Evolutionary conservation across 78 protist species (phyloP).

Genomic region (slime mould (Dictyostelium discoideum)): dicty_2.7 NC_007090.3:1263501-1264000

Average conservation of each 20-base stretch:
- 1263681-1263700: background rate
- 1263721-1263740: background rate
- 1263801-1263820: slow-evolving; percentile 46
- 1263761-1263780: background rate
- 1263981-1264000: background rate
- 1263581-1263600: background rate
- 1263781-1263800: background rate
- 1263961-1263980: slow-evolving; percentile 16
- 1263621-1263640: background rate
- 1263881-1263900: slow-evolving; percentile 19
- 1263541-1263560: background rate
- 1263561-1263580: background rate
- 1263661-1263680: background rate
- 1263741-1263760: background rate
- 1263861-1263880: slow-evolving; percentile 19
- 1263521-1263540: background rate
- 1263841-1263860: slow-evolving; percentile 60
- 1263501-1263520: background rate
- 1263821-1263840: slow-evolving; percentile 47
- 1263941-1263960: slow-evolving; percentile 25
- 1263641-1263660: background rate
- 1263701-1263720: background rate
- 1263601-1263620: background rate
- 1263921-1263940: slow-evolving; percentile 58
- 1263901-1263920: slow-evolving; percentile 45